Conservation (phyloP, 2,329 filamentous ascomycete genomes). For the Colletotrichum camelliae region DNA sequence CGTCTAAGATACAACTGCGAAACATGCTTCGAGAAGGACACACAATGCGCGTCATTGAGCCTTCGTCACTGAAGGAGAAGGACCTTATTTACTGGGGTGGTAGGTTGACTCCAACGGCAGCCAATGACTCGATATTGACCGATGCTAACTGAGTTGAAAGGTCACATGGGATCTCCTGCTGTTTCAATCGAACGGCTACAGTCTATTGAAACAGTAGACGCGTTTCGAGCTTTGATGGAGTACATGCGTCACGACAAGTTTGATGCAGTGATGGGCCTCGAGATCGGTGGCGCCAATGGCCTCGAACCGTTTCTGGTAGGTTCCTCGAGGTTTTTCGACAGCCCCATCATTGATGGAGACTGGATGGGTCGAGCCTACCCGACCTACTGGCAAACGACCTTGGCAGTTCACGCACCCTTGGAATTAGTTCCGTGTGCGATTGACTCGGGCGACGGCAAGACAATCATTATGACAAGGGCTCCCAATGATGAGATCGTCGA, state of each 20-base stretch:
- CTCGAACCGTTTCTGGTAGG: slow-evolving; percentile 63
- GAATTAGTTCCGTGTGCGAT: slow-evolving; percentile 49
- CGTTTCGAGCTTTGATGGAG: slow-evolving; percentile 41
- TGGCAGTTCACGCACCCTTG: slow-evolving; percentile 44
- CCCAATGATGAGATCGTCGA: slow-evolving; percentile 30
- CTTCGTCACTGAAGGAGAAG: slow-evolving; percentile 45
- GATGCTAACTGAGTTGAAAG: not conserved
- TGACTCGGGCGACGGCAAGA: slow-evolving; percentile 49
- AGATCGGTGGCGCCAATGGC: slow-evolving; percentile 71
- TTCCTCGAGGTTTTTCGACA: slow-evolving; percentile 54
- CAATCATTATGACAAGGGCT: slow-evolving; percentile 47
- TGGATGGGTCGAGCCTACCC: slow-evolving; percentile 64
- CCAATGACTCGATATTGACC: too few relatives aligned
- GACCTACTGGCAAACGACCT: slow-evolving; percentile 59
- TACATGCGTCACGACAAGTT: slow-evolving; percentile 33
- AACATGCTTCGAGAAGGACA: slow-evolving; percentile 44
- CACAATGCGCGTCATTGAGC: slow-evolving; percentile 43
- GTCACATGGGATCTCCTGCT: slow-evolving; percentile 45
- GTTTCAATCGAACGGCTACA: slow-evolving; percentile 47
- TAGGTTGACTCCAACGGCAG: not conserved
- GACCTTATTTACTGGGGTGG: slow-evolving; percentile 50
- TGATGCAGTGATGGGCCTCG: slow-evolving; percentile 48
- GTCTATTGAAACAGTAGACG: slow-evolving; percentile 41
- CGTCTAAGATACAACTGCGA: slow-evolving; percentile 40
- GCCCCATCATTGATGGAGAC: slow-evolving; percentile 59